Evolutionary conservation across 305 asterid genomes (phyloP).

Genomic region (Fraxinus xanthoxyloides): DNA sequence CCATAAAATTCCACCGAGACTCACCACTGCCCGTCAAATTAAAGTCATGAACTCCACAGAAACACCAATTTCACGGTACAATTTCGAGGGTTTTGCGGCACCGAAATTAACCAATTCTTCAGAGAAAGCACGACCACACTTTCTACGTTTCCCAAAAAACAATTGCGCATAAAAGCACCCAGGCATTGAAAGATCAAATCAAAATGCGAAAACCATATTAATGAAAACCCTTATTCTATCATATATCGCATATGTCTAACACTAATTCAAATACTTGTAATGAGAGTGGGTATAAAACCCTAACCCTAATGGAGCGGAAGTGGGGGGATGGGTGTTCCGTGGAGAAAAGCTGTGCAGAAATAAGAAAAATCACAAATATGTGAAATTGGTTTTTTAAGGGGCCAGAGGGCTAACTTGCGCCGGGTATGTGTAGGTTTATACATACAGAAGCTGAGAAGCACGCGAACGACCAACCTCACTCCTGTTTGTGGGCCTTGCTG

Average conservation of each 20-base stretch:
- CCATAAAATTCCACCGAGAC: constrained; percentile 47
- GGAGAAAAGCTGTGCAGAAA: constrained; percentile 45
- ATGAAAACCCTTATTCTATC: background rate
- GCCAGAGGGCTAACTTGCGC: constrained; percentile 46
- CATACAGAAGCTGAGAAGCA: background rate
- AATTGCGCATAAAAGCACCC: constrained; percentile 9
- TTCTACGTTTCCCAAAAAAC: constrained; percentile 22
- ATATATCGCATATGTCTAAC: background rate
- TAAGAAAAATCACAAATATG: constrained; percentile 24
- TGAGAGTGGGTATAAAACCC: constrained; percentile 40
- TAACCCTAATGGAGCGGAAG: constrained; percentile 30
- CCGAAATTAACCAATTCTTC: constrained; percentile 3
- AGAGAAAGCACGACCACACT: constrained; percentile 3
- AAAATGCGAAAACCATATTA: background rate
- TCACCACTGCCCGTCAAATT: constrained; percentile 20
- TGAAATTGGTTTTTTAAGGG: constrained; percentile 29
- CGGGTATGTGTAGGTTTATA: constrained; percentile 9
- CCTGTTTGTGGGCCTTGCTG: background rate
- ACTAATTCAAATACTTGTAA: background rate
- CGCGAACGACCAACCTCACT: background rate
- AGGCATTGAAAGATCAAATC: constrained; percentile 58
- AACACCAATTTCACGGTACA: constrained; percentile 6
- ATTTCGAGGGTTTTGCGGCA: constrained; percentile 14
- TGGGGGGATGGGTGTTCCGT: constrained; percentile 36
- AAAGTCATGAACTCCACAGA: background rate